Base-by-base conservation (phyloP, 2,329 filamentous ascomycete species). In the Talaromyces sp. region DNA sequence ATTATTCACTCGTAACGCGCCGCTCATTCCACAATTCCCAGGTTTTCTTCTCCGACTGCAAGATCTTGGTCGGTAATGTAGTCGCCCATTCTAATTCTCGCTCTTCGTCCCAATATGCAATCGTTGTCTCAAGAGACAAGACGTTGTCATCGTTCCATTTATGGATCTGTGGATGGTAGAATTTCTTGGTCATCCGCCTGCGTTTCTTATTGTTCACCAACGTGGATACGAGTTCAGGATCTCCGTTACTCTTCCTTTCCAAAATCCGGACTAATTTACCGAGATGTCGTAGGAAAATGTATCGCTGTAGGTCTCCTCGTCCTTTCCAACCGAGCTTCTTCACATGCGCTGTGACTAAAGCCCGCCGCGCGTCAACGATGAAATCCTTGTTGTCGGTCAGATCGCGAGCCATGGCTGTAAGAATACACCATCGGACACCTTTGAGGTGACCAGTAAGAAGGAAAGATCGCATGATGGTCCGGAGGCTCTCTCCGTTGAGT, bases 351-450 rank as follows among this genome's bases (percentile, higher is more conserved):
- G 48, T 46, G 23, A 59, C 68, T 25, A 75, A 46, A 31, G 73
- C 57, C 5, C 72, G 71, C 31, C 69, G 67, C 8, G 70, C 68
- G 61, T 78, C 77, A 18, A 71, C 71, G 1, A 76, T 64, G 31
- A 79, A 71, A 55, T 74, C 69, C 25, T 61, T 69, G 42, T 63
- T 70, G 25, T 73, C 61, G 12, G 72, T 70, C 35, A 72, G 74
- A 2, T 66, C 64, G 31, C 76, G 73, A 31, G 72, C 68, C 25
- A 78, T 67, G n/a, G 69, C 73, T 1, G 75, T 74, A 58, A 77
- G 58, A 44, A 78, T 70, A 56, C 75, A 77, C 77, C 77, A 79
- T 56, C 76, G 75, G 2, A 77, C 65, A 1, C 76, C 77, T n/a
- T 70, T 68, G 7, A 74, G 60, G 35, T 76, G 71, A 4, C 69